Evolutionary conservation across 805 yeast species (phyloP).

Genomic region (Sungouiella blattae): DNA sequence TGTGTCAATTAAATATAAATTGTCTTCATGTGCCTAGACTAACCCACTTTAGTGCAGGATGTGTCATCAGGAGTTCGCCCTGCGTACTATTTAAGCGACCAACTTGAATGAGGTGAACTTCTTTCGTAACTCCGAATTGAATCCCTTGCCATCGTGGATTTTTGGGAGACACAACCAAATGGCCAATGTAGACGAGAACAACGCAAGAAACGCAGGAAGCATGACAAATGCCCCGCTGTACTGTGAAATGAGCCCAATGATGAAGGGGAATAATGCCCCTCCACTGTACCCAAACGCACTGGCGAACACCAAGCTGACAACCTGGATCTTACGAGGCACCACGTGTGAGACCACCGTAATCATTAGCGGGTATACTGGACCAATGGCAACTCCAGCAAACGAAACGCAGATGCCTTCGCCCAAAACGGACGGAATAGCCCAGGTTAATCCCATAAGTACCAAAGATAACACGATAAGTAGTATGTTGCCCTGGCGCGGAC

Average conservation of each 20-base stretch:
- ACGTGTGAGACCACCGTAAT: conserved; percentile 40
- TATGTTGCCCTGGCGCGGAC: conserved; percentile 43
- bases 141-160: no score
- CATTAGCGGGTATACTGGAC: conserved; percentile 63
- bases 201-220: conserved; percentile 43
- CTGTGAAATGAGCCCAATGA: conserved; percentile 49
- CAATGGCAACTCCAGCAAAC: conserved; percentile 56
- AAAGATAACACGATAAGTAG: conserved; percentile 33
- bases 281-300: conserved; percentile 58
- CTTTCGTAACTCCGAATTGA: no score
- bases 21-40: no score
- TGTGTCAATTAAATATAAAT: no score
- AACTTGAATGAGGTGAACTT: no score
- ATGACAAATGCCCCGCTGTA: conserved; percentile 45
- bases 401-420: conserved; percentile 48
- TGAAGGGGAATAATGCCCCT: conserved; percentile 54
- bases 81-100: no score
- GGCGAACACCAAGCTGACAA: conserved; percentile 46
- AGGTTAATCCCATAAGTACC: conserved; percentile 37
- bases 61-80: no score
- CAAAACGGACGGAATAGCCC: conserved; percentile 45
- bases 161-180: conserved; percentile 45
- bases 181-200: conserved; percentile 30
- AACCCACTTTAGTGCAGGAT: no score
- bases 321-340: conserved; percentile 50